Percentiles rank a stretch among this genome's conserved stretches.
Evolutionary conservation across 331 rosid species (phyloP).

Genomic region (Erythrophleum ivorense): DNA sequence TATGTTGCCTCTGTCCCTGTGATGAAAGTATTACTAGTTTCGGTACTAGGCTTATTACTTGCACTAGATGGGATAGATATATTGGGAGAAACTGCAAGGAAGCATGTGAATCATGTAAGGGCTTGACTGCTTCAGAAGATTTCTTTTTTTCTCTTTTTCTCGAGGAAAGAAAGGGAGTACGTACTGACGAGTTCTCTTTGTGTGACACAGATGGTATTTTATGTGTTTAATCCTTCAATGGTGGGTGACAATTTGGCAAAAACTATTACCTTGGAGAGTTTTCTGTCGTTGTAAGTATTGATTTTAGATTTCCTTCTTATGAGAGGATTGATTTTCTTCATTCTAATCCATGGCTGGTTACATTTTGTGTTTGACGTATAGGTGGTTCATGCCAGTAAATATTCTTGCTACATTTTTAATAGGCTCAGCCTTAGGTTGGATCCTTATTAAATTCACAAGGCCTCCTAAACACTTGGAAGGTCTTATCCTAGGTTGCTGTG

Average conservation of each 20-base stretch:
- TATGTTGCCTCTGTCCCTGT: slow-evolving; percentile 53
- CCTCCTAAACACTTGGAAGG: slow-evolving; percentile 66
- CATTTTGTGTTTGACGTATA: slow-evolving; percentile 25
- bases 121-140: background rate
- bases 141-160: background rate
- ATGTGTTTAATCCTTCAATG: slow-evolving; percentile 62
- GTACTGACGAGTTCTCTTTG: background rate
- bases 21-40: slow-evolving; percentile 50
- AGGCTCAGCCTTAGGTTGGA: slow-evolving; percentile 69
- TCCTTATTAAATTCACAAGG: slow-evolving; percentile 53
- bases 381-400: slow-evolving; percentile 77
- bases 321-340: slow-evolving; percentile 24
- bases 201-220: slow-evolving; percentile 58
- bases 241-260: slow-evolving; percentile 56
- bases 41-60: slow-evolving; percentile 55
- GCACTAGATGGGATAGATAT: slow-evolving; percentile 48
- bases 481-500: slow-evolving; percentile 60
- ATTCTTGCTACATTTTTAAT: slow-evolving; percentile 56
- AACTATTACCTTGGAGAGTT: slow-evolving; percentile 50
- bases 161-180: background rate
- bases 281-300: slow-evolving; percentile 49
- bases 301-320: background rate
- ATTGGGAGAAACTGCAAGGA: slow-evolving; percentile 56
- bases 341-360: background rate
- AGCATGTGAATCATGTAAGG: slow-evolving; percentile 49